Evolutionary conservation across 169 alveolate species (phyloP), one percentile per base, ranked within the genome.

Genomic region (Cryptosporidium ryanae): DNA sequence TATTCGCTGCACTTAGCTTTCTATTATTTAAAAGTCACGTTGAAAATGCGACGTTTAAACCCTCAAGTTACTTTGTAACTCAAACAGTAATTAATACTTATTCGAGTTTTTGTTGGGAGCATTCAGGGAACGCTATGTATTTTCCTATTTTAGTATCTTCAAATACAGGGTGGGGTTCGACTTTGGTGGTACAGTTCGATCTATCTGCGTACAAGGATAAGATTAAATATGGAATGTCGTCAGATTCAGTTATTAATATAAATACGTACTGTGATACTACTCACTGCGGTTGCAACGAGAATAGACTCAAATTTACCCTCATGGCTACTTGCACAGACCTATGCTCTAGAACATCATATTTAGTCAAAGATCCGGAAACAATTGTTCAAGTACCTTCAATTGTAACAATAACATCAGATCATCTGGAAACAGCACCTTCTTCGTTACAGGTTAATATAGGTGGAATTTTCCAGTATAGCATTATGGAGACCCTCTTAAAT

Each of bases 21-120:
- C 8, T 38, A 38, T 38, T 38, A 38, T 38, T 38, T 38, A 38
- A 38, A 10, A 38, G 46, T 10, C 8, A 38, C 46, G 46, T 52
- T 32, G 17, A 1, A 29, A 23, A 65, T n/a, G 83, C 66, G 15
- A 29, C 52, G 13, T 29, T 68, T n/a, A 27, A 59, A n/a, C 83
- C 83, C 17, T 29, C 67, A 18, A 68, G 83, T 44, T 18, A 50
- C 23, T 68, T 68, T 68, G 83, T 68, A 31, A 68, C 83, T 2
- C 83, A 68, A 29, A 68, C 31, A 17, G 38, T 52, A 65, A 54
- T 68, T 10, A 68, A 68, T 29, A 68, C 67, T 18, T 49, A 46
- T 25, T 52, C 83, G 2, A 68, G 18, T 48, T 68, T 68, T 68
- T 68, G 83, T 32, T 68, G 83, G 83, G 83, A 68, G 52, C 32